These are phyloP conservation scores for Pythium aquatile DNA, from an alignment of 352 stramenopile species.

Conservation along the genomic window DNA sequence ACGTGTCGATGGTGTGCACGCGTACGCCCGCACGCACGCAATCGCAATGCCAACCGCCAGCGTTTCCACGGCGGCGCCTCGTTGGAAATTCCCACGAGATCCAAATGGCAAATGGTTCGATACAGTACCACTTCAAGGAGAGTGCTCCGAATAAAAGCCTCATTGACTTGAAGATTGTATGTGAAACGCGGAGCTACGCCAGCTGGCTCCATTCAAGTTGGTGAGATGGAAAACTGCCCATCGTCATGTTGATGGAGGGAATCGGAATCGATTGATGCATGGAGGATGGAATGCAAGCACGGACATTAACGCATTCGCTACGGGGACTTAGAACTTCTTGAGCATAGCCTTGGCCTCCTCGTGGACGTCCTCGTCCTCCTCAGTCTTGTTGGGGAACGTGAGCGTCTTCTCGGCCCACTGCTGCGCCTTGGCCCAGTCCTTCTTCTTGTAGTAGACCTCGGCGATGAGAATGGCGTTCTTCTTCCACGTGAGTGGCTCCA, in stretches of 20 bases:
- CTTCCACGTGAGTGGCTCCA: conserved; percentile 79
- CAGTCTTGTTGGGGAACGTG: conserved; percentile 44
- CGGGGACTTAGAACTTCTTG: conserved; percentile 28
- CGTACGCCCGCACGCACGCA: not conserved
- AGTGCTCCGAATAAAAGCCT: not conserved
- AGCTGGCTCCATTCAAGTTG: not conserved
- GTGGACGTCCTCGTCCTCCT: conserved; percentile 73
- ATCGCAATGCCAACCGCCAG: not conserved
- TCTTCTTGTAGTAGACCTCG: conserved; percentile 82
- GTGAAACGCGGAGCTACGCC: not conserved
- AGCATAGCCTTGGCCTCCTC: conserved; percentile 66
- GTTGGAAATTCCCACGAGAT: conserved; percentile 8
- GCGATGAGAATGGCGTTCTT: conserved; percentile 82
- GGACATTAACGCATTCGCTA: not conserved
- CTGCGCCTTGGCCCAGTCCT: conserved; percentile 57
- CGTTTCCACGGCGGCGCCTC: conserved; percentile 2
- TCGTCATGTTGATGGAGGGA: not conserved
- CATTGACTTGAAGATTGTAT: conserved; percentile 24
- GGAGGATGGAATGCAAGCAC: not conserved
- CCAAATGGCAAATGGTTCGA: not conserved
- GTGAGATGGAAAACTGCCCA: not conserved
- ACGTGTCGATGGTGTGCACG: not conserved
- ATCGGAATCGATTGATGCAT: not conserved
- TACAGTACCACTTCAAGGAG: not conserved
- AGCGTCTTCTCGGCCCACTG: conserved; percentile 73